These are phyloP conservation scores for Naegleria lovaniensis DNA, from an alignment of 208 protist genomes.

Conservation along the genomic window DNA sequence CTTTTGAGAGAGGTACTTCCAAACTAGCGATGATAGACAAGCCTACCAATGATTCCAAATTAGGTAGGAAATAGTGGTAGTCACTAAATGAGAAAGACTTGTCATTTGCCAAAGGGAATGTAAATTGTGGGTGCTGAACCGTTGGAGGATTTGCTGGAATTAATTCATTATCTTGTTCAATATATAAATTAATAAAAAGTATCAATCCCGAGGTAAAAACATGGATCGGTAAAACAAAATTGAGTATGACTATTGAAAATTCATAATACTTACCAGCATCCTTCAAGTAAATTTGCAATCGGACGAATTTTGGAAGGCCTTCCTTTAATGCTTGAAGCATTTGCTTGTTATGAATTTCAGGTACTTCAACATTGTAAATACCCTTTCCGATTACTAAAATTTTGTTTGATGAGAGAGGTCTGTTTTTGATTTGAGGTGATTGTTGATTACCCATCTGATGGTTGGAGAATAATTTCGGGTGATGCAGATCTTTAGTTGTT, in stretches of 20 bases:
- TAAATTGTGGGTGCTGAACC: neutral
- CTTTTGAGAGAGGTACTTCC: neutral
- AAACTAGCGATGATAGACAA: neutral
- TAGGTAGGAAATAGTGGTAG: neutral
- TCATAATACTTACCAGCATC: neutral
- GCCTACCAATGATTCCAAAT: neutral
- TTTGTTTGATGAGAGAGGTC: neutral
- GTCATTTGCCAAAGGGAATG: neutral
- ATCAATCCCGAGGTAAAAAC: too few species aligned
- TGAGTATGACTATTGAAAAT: too few species aligned
- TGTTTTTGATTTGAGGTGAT: neutral
- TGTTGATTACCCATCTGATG: neutral
- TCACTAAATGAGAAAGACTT: neutral
- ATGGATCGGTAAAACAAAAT: too few species aligned
- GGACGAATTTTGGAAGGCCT: neutral
- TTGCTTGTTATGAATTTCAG: neutral
- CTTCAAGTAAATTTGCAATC: neutral
- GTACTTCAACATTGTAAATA: neutral
- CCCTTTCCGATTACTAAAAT: neutral
- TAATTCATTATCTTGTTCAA: neutral
- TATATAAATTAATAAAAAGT: too few species aligned
- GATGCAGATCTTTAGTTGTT: too few species aligned
- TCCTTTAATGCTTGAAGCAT: neutral
- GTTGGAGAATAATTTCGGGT: too few species aligned
- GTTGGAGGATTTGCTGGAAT: neutral